Conservation (phyloP, 768 basidiomycete species). For the Chalciporus chontae region DNA sequence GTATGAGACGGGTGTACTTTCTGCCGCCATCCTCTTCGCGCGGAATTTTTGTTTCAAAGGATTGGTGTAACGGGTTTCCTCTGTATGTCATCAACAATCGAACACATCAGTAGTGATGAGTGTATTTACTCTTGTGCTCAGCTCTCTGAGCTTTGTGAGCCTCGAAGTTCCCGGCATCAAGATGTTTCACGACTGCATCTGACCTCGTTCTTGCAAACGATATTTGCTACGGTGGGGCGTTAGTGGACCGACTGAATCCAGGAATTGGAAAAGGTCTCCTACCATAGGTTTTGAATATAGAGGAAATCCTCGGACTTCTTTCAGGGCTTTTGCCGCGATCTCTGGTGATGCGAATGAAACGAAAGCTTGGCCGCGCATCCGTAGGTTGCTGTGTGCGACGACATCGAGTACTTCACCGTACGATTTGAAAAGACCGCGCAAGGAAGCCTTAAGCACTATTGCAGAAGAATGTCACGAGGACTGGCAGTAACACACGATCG, state of each 20-base stretch:
- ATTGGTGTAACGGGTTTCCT: constrained; percentile 80
- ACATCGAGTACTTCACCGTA: constrained; percentile 94
- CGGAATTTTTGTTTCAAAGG: constrained; percentile 85
- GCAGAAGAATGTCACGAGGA: constrained; percentile 7
- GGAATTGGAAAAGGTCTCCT: constrained; percentile 14
- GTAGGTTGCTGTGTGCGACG: constrained; percentile 90
- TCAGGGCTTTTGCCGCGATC: constrained; percentile 81
- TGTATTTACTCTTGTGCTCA: constrained; percentile 77
- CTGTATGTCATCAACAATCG: constrained; percentile 36
- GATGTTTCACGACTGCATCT: constrained; percentile 81
- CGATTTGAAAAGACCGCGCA: constrained; percentile 85
- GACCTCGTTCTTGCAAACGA: constrained; percentile 87
- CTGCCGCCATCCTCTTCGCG: constrained; percentile 75
- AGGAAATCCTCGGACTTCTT: constrained; percentile 92
- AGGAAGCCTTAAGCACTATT: constrained; percentile 81
- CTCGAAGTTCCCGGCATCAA: constrained; percentile 66
- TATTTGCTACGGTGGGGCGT: constrained; percentile 68
- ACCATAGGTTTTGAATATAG: constrained; percentile 98
- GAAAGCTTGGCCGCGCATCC: constrained; percentile 99
- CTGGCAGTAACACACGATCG: constrained; percentile 2
- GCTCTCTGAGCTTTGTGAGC: constrained; percentile 69
- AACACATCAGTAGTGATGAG: not conserved
- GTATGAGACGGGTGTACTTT: constrained; percentile 45
- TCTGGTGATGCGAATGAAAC: constrained; percentile 86
- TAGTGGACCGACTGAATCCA: constrained; percentile 1